Evolutionary conservation across 345 rosid genomes (phyloP).

Genomic region (Gossypium turneri): DNA sequence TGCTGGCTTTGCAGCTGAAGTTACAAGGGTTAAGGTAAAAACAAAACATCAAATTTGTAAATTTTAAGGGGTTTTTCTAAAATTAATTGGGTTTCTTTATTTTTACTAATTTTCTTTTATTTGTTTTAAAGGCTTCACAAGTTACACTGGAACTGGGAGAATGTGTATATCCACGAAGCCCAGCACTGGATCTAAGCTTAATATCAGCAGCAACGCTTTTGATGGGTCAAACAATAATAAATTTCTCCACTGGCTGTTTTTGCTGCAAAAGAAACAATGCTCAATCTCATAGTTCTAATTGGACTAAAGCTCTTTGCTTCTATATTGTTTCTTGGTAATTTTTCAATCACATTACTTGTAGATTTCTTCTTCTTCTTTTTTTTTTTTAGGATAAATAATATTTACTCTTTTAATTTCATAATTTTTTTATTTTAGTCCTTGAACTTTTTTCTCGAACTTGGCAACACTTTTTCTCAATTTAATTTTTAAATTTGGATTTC

Average conservation of each 20-base stretch:
- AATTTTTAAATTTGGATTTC: too few species aligned
- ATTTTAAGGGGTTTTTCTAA: too few species aligned
- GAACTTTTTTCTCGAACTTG: too few species aligned
- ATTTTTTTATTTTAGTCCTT: too few species aligned
- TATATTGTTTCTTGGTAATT: conserved; percentile 77
- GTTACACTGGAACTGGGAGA: background rate
- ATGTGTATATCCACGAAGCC: conserved; percentile 69
- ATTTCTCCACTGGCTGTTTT: conserved; percentile 65
- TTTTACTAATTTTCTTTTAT: background rate
- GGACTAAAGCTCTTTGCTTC: conserved; percentile 54
- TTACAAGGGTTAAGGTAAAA: conserved; percentile 69
- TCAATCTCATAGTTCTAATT: background rate
- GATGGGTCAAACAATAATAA: conserved; percentile 61
- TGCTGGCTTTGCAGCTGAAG: conserved; percentile 89
- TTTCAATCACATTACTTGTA: background rate
- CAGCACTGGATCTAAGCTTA: conserved; percentile 71
- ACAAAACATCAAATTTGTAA: background rate
- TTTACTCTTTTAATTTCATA: too few species aligned
- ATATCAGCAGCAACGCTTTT: conserved; percentile 61
- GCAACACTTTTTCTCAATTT: too few species aligned
- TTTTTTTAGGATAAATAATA: too few species aligned
- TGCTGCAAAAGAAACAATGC: conserved; percentile 54
- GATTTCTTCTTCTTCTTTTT: too few species aligned
- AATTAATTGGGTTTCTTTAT: background rate
- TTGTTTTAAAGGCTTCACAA: background rate